A percentile compares a stretch with the other conserved stretches of the same genome.
These are phyloP conservation scores for Setaria viridis DNA, from an alignment of 202 grass and related monocot species.

Conservation along the genomic window DNA sequence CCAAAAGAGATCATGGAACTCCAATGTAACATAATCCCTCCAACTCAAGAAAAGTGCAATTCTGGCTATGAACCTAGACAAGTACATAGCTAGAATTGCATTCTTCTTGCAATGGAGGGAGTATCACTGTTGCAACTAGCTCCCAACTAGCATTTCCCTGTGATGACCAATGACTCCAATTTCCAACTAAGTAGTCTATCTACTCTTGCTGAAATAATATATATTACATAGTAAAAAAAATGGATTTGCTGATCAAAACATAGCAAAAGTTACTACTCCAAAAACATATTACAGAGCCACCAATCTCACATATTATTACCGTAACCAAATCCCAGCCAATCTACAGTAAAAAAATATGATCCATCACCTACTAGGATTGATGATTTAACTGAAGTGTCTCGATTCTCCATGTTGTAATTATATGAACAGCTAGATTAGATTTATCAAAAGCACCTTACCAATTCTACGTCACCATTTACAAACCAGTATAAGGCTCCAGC, in stretches of 20 bases:
- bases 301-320: not conserved
- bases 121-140: constrained; percentile 26
- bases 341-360: not conserved
- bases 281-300: not conserved
- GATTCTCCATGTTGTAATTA: not conserved
- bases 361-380: not conserved
- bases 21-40: not conserved
- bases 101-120: not conserved
- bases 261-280: not conserved
- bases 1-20: not conserved
- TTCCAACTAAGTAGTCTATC: not conserved
- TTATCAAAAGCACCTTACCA: not conserved
- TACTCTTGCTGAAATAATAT: not conserved
- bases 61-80: too few relatives aligned
- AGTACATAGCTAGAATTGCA: too few relatives aligned
- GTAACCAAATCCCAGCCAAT: not conserved
- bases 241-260: not conserved
- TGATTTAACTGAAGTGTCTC: not conserved
- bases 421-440: not conserved
- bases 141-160: not conserved
- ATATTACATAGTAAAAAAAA: not conserved
- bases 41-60: too few relatives aligned
- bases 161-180: not conserved
- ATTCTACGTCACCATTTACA: not conserved
- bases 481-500: constrained; percentile 5